Evolutionary conservation across 768 basidiomycete species (phyloP), one percentile per base, ranked within the genome.

Genomic region (Suillus plorans): DNA sequence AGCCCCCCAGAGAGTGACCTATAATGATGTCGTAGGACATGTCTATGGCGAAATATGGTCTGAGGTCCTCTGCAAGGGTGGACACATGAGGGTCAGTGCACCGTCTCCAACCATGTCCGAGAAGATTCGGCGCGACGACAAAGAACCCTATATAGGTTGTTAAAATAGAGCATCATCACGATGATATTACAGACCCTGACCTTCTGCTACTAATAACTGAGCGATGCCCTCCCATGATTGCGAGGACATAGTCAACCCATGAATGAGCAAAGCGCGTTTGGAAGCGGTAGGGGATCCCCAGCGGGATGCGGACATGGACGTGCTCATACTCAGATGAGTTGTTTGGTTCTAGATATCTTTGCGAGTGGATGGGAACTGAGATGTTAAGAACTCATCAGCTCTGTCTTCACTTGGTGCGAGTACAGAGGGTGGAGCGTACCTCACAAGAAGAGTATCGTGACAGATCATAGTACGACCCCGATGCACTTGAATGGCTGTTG

Each of bases 371-470:
- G 50, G 28, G 50, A 52, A 28, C 50, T 8, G 28, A 18, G 20
- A 36, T 64, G 65, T 87, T 13, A 86, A 85, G 86, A 86, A 86
- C 13, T 22, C 47, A 22, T 49, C 22, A n/a, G 44, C 68, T 86
- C 83, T 82, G 13, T 18, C 37, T 25, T 16, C 37, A 8, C 22
- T 58, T 25, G 16, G 37, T n/a, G 39, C 79, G 76, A 7, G 77
- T 80, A 72, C 14, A 22, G 6, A 2, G 25, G 2, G 13, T 5
- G n/a, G 16, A 10, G 20, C 4, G 13, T 8, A 42, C 42, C 37
- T 25, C 49, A 50, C 49, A 50, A 7, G 14, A 50, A 50, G 49
- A 25, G 49, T 25, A 49, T 13, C 47, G 47, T 49, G 47, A 13
- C 13, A 13, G 22, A 12, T 49, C 9, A 20, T n/a, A n/a, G n/a